These are phyloP conservation scores for Cadophora luteo-olivacea DNA, from an alignment of 2,329 filamentous ascomycete genomes.

Conservation along the genomic window DNA sequence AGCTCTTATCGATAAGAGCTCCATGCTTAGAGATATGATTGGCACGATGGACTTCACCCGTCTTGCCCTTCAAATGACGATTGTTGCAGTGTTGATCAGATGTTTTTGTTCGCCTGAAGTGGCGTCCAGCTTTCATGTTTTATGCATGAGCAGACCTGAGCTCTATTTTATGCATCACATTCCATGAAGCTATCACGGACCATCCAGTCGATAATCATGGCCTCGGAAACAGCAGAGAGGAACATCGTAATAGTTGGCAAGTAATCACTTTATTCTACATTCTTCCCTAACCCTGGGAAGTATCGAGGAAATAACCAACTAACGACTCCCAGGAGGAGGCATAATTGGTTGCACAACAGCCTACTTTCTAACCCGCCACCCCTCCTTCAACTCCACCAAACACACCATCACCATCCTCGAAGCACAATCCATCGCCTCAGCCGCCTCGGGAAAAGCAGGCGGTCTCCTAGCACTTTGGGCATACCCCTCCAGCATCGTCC, in stretches of 20 bases:
- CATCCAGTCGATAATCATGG: slow-evolving; percentile 23
- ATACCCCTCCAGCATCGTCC: slow-evolving; percentile 83
- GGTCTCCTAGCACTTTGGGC: slow-evolving; percentile 92
- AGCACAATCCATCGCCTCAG: slow-evolving; percentile 84
- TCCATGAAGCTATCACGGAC: slow-evolving; percentile 13
- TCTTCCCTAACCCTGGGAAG: too few relatives aligned
- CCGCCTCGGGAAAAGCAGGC: slow-evolving; percentile 92
- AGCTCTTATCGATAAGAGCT: too few relatives aligned
- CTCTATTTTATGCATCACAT: neutral
- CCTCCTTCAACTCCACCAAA: slow-evolving; percentile 74
- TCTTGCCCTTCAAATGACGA: neutral
- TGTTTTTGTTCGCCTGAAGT: neutral
- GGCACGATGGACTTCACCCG: neutral
- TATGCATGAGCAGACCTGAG: neutral
- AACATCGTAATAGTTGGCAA: slow-evolving; percentile 46
- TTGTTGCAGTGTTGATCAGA: too few relatives aligned
- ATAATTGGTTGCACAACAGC: slow-evolving; percentile 92
- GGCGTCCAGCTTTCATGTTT: neutral
- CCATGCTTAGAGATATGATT: neutral
- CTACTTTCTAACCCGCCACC: slow-evolving; percentile 89
- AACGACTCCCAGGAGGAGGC: slow-evolving; percentile 65
- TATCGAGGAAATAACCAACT: slow-evolving; percentile 1
- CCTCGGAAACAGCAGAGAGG: slow-evolving; percentile 27
- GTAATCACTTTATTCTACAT: slow-evolving; percentile 17
- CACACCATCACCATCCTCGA: slow-evolving; percentile 88